phyloP scores from a whole-genome alignment of 352 stramenopile species.

The Phytophthora crassamura region DNA sequence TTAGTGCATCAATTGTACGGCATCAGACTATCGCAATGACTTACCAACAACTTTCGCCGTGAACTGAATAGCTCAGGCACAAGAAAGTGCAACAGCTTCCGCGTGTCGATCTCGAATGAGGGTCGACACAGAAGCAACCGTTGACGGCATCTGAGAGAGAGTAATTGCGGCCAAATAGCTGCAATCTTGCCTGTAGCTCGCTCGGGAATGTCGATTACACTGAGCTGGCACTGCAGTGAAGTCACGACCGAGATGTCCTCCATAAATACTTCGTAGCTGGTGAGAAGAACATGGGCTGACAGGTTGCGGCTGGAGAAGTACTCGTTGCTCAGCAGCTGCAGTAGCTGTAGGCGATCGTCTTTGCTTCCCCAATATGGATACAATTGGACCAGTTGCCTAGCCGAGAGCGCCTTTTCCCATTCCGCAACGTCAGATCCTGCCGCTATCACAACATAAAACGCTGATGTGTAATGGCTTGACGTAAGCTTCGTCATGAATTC shows the following conservation, averaged over 20 bases:
- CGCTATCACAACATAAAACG: constrained; percentile 58
- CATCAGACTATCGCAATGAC: constrained; percentile 7
- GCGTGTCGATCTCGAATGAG: constrained; percentile 47
- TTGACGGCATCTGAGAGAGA: constrained; percentile 72
- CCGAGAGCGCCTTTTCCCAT: constrained; percentile 50
- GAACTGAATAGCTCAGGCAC: constrained; percentile 71
- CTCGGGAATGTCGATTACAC: constrained; percentile 52
- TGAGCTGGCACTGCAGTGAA: constrained; percentile 54
- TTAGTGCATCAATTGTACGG: constrained; percentile 3
- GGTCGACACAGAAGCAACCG: constrained; percentile 58
- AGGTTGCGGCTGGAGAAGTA: constrained; percentile 38
- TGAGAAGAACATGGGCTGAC: constrained; percentile 57
- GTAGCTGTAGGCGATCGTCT: constrained; percentile 45
- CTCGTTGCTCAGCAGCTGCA: constrained; percentile 46
- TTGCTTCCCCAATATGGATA: constrained; percentile 66
- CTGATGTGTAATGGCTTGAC: constrained; percentile 33
- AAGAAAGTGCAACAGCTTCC: constrained; percentile 72
- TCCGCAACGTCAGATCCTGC: constrained; percentile 39
- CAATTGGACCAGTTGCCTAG: constrained; percentile 34
- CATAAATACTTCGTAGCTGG: constrained; percentile 63
- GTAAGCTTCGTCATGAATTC: constrained; percentile 39
- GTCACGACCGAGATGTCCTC: constrained; percentile 52
- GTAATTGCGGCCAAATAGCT: constrained; percentile 53
- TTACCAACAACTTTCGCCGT: constrained; percentile 77
- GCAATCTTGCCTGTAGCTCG: constrained; percentile 31